Conservation (phyloP, 1,284 basidiomycete species). For the Inonotus hispidus region DNA sequence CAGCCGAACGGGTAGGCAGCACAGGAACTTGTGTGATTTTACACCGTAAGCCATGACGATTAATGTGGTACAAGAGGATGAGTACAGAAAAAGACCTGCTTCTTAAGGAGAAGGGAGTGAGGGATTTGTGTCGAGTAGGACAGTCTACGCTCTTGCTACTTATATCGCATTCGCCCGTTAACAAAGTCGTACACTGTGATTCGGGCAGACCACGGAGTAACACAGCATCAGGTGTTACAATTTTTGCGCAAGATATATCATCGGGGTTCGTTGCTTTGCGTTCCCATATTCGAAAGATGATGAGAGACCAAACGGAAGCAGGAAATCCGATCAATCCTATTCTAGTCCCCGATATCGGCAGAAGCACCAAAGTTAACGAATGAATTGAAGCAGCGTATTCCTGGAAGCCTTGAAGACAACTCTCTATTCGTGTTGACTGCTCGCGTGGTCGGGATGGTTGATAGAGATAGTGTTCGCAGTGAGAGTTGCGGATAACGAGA, state of each 20-base stretch:
- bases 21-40: conserved; percentile 22
- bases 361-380: neutral
- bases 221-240: neutral
- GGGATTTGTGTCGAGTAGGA: neutral
- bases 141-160: neutral
- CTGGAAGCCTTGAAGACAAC: too few relatives aligned
- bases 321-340: neutral
- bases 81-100: neutral
- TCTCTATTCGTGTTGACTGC: too few relatives aligned
- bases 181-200: neutral
- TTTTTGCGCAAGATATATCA: neutral
- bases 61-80: neutral
- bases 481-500: too few relatives aligned
- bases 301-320: neutral
- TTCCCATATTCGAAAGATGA: neutral
- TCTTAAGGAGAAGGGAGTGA: neutral
- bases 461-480: too few relatives aligned
- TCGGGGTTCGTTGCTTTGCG: neutral
- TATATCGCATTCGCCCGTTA: neutral
- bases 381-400: too few relatives aligned
- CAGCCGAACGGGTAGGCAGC: conserved; percentile 26
- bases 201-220: neutral
- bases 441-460: too few relatives aligned
- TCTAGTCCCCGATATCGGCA: neutral
- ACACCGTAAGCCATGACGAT: conserved; percentile 8